These are phyloP conservation scores for Aeminium ludgeri DNA, from an alignment of 495 filamentous ascomycete genomes.

Conservation along the genomic window DNA sequence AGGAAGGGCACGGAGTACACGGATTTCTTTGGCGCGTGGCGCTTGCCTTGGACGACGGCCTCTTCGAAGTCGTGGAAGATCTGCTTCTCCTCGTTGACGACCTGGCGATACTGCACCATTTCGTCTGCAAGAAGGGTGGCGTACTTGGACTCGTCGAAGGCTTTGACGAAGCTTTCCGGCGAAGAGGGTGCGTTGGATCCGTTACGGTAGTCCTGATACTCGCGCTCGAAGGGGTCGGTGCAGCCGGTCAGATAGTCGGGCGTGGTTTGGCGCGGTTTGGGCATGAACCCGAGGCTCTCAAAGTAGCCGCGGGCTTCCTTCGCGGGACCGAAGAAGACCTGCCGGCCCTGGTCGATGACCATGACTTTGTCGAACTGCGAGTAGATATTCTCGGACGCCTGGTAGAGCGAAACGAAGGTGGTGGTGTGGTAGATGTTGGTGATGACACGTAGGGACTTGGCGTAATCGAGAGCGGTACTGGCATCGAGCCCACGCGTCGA, in stretches of 20 bases:
- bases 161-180: slow-evolving; percentile 44
- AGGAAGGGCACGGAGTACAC: slow-evolving; percentile 70
- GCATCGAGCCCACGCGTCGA: slow-evolving; percentile 70
- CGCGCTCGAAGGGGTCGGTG: slow-evolving; percentile 68
- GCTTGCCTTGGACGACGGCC: slow-evolving; percentile 64
- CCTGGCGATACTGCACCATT: slow-evolving; percentile 48
- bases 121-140: slow-evolving; percentile 40
- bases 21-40: slow-evolving; percentile 48
- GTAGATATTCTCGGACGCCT: slow-evolving; percentile 74
- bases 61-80: slow-evolving; percentile 56
- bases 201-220: slow-evolving; percentile 49
- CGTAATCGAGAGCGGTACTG: slow-evolving; percentile 59
- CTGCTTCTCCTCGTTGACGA: slow-evolving; percentile 42
- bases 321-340: slow-evolving; percentile 67
- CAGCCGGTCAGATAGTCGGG: slow-evolving; percentile 74
- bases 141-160: slow-evolving; percentile 49
- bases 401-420: slow-evolving; percentile 68
- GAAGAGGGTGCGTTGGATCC: slow-evolving; percentile 46
- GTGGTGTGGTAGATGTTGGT: slow-evolving; percentile 65
- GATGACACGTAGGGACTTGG: slow-evolving; percentile 57
- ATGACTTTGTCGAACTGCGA: slow-evolving; percentile 75
- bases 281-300: slow-evolving; percentile 60
- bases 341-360: slow-evolving; percentile 59
- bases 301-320: slow-evolving; percentile 60
- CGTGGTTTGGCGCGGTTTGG: slow-evolving; percentile 67